Percentiles rank a stretch among this genome's conserved stretches.
Evolutionary conservation across 2,329 filamentous ascomycete species (phyloP).

Genomic region (Pseudogymnoascus pannorum): DNA sequence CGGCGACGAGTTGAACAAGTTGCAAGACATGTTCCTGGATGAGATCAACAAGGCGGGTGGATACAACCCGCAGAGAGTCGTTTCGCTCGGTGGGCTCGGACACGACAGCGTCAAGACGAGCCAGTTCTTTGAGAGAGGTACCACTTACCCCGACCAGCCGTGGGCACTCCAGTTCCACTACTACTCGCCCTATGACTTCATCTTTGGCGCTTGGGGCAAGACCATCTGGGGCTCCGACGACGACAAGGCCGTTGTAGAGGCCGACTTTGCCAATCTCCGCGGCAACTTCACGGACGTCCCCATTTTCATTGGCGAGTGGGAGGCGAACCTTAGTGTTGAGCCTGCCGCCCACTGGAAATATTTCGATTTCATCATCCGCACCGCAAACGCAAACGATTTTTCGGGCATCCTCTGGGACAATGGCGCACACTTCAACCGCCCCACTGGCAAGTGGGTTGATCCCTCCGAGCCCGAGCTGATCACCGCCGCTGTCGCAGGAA

Average conservation of each 20-base stretch:
- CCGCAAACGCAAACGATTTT: slow-evolving; percentile 42
- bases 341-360: slow-evolving; percentile 51
- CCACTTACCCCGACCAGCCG: slow-evolving; percentile 43
- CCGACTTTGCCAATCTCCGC: slow-evolving; percentile 44
- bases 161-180: slow-evolving; percentile 57
- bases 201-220: slow-evolving; percentile 47
- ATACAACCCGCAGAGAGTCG: slow-evolving; percentile 47
- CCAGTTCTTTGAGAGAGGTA: slow-evolving; percentile 44
- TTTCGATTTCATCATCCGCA: slow-evolving; percentile 45
- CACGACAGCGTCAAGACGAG: slow-evolving; percentile 46
- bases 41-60: slow-evolving; percentile 47
- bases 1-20: slow-evolving; percentile 43
- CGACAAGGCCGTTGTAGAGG: slow-evolving; percentile 42
- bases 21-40: slow-evolving; percentile 50
- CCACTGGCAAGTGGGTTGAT: slow-evolving; percentile 43
- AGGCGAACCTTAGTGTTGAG: slow-evolving; percentile 43
- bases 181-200: slow-evolving; percentile 48
- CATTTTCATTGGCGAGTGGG: slow-evolving; percentile 51
- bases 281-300: slow-evolving; percentile 49
- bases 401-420: slow-evolving; percentile 53
- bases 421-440: slow-evolving; percentile 48
- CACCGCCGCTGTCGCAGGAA: slow-evolving; percentile 36
- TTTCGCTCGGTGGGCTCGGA: slow-evolving; percentile 45
- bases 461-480: slow-evolving; percentile 41
- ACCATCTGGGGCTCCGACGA: slow-evolving; percentile 51